Percentiles rank a stretch among this genome's conserved stretches.
phyloP scores from a whole-genome alignment of 352 stramenopile genomes.

The Pythium monospermum region DNA sequence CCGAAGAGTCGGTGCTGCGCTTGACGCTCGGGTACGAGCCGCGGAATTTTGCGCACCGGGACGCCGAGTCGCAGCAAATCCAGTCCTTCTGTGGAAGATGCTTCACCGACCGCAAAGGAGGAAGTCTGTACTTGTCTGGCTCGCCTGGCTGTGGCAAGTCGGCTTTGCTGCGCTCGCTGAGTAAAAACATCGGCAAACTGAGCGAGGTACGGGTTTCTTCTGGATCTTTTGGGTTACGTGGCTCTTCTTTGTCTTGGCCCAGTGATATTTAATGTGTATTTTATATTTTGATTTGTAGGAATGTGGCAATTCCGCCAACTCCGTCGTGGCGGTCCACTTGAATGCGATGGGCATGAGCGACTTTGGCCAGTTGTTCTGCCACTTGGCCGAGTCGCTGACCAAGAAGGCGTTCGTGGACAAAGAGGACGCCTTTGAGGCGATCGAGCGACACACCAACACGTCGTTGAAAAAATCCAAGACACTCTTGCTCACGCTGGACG shows the following conservation, averaged over 20 bases:
- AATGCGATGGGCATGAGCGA: conserved; percentile 72
- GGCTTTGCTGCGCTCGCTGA: conserved; percentile 54
- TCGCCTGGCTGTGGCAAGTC: conserved; percentile 77
- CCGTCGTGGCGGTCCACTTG: conserved; percentile 48
- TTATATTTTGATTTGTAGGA: conserved; percentile 1
- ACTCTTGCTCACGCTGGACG: conserved; percentile 73
- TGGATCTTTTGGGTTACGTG: background rate
- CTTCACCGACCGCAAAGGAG: conserved; percentile 41
- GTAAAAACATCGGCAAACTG: conserved; percentile 41
- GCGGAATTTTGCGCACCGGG: conserved; percentile 45
- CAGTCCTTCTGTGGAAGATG: conserved; percentile 51
- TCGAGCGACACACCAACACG: conserved; percentile 46
- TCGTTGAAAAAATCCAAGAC: conserved; percentile 44
- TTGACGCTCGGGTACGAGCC: conserved; percentile 48
- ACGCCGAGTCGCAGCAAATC: conserved; percentile 51
- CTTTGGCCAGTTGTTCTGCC: conserved; percentile 41
- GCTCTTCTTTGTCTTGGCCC: too few species aligned
- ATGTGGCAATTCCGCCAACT: conserved; percentile 14
- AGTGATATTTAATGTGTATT: background rate
- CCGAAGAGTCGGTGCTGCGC: conserved; percentile 37
- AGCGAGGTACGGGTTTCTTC: conserved; percentile 30
- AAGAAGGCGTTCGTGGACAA: conserved; percentile 35
- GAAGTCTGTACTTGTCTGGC: conserved; percentile 76
- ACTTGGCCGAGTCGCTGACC: conserved; percentile 52
- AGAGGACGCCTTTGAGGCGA: conserved; percentile 58